These are phyloP conservation scores for Pichia sp. DNA, from an alignment of 1,139 yeast genomes.

Conservation along the genomic window DNA sequence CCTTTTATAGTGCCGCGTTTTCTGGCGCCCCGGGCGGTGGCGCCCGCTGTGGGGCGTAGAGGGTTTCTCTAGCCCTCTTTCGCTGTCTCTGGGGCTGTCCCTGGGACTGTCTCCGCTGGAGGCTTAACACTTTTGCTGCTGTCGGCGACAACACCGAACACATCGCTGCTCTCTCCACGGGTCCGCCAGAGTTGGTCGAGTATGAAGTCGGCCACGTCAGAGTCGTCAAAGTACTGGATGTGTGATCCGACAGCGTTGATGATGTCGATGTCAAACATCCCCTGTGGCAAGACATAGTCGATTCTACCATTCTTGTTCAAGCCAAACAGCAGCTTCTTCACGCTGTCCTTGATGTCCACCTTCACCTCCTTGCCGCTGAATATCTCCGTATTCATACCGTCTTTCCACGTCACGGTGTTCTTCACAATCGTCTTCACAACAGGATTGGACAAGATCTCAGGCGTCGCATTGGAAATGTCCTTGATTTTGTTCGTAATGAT, in stretches of 20 bases:
- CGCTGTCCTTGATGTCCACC: conserved; percentile 26
- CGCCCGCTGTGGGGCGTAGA: background rate
- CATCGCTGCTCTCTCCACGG: background rate
- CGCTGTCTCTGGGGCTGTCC: background rate
- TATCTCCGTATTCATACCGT: background rate
- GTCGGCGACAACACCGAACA: background rate
- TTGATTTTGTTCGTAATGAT: conserved; percentile 45
- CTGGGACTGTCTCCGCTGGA: background rate
- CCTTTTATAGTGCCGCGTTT: no score
- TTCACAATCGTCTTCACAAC: conserved; percentile 20
- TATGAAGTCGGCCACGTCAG: conserved; percentile 79
- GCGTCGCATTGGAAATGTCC: conserved; percentile 36
- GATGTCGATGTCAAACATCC: conserved; percentile 75
- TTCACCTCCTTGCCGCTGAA: conserved; percentile 17
- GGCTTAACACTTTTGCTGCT: background rate
- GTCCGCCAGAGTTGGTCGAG: conserved; percentile 47
- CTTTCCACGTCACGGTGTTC: conserved; percentile 18
- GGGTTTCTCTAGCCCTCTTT: background rate
- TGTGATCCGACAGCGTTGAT: conserved; percentile 86
- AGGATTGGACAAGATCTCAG: conserved; percentile 34
- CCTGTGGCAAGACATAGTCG: conserved; percentile 79
- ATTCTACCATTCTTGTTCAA: conserved; percentile 73
- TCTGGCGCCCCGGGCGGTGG: no score
- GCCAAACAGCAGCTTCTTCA: conserved; percentile 37
- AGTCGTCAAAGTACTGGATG: conserved; percentile 83